Evolutionary conservation across 2,329 filamentous ascomycete species (phyloP).

Genomic region (Talaromyces sp.): DNA sequence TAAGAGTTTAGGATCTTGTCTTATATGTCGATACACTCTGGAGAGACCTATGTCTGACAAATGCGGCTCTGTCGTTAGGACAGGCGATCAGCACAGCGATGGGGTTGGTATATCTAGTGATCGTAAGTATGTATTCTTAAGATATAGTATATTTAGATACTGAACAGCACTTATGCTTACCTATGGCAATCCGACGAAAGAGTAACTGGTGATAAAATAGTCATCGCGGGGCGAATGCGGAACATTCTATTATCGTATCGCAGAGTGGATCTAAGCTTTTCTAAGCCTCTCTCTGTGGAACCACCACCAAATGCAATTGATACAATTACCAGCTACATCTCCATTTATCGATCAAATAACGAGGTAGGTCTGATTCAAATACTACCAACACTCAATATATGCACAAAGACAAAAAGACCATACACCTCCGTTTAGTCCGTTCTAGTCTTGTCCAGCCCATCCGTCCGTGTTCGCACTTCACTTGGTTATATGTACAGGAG

Average conservation of each 20-base stretch:
- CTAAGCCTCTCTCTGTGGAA: conserved; percentile 5
- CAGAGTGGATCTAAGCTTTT: conserved; percentile 6
- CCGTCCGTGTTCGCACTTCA: background rate
- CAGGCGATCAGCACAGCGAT: background rate
- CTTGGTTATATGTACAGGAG: conserved; percentile 12
- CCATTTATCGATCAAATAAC: background rate
- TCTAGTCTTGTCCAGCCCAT: conserved; percentile 5
- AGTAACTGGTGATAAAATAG: background rate
- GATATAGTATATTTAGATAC: background rate
- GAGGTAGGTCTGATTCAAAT: background rate
- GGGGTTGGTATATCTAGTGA: background rate
- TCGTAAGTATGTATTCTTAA: background rate
- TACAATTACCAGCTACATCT: too few species aligned
- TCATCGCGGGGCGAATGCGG: conserved; percentile 1
- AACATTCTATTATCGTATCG: conserved; percentile 5
- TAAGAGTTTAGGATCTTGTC: background rate
- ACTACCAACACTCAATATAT: background rate
- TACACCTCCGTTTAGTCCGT: background rate
- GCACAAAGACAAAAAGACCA: background rate
- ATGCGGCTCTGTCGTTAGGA: background rate
- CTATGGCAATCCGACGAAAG: background rate
- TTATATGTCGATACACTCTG: background rate
- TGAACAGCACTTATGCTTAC: background rate
- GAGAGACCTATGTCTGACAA: conserved; percentile 1
- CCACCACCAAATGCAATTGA: too few species aligned